These are phyloP conservation scores for Tuber calosporum DNA, from an alignment of 495 filamentous ascomycete species.

Conservation along the genomic window DNA sequence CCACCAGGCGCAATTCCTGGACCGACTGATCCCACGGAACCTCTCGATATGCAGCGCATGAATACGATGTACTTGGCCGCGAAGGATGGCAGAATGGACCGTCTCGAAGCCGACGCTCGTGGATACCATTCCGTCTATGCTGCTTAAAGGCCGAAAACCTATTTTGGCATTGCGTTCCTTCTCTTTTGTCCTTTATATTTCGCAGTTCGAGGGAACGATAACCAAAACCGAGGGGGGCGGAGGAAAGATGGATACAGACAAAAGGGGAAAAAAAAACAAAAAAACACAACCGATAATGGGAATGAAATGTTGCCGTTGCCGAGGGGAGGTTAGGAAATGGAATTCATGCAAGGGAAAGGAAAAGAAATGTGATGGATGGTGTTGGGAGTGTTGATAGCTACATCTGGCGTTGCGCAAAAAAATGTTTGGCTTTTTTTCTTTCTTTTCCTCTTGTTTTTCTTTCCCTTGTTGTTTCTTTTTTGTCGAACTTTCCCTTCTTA, in stretches of 20 bases:
- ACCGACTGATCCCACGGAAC: constrained; percentile 45
- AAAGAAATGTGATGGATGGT: constrained; percentile 34
- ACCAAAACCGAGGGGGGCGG: background rate
- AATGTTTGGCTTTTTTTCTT: constrained; percentile 37
- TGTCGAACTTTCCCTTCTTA: constrained; percentile 5
- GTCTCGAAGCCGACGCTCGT: constrained; percentile 48
- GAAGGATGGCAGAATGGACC: constrained; percentile 45
- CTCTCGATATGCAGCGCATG: constrained; percentile 46
- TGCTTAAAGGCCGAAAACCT: constrained; percentile 19
- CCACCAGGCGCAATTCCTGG: constrained; percentile 47
- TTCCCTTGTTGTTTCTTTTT: constrained; percentile 24
- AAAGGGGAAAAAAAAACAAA: constrained; percentile 21
- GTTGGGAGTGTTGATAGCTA: constrained; percentile 40
- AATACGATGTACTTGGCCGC: constrained; percentile 48
- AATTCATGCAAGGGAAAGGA: constrained; percentile 15
- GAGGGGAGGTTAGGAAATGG: background rate
- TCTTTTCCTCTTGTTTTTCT: constrained; percentile 29
- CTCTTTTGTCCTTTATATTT: background rate
- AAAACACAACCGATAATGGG: constrained; percentile 35
- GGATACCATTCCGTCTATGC: constrained; percentile 47
- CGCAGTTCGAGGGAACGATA: background rate
- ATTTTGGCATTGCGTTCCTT: background rate
- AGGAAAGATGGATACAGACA: background rate
- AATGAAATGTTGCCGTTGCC: constrained; percentile 14
- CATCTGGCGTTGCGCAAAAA: constrained; percentile 39